Conservation (phyloP, 352 stramenopile species). For the Globisporangium canariense region DNA sequence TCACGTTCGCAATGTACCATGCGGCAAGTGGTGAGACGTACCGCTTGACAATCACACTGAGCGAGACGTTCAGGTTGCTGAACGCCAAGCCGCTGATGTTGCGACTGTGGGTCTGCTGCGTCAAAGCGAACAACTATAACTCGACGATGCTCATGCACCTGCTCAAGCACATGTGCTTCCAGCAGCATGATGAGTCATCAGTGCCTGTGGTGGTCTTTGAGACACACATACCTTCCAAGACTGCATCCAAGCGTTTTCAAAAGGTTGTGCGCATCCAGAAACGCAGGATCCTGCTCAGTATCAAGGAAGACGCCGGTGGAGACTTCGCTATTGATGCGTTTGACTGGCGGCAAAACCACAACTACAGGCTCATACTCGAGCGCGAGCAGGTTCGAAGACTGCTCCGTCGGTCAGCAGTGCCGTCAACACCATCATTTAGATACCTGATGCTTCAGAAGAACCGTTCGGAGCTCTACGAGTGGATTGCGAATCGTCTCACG, state of each 20-base stretch:
- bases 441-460: conserved; percentile 41
- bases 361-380: conserved; percentile 45
- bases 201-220: conserved; percentile 4
- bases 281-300: conserved; percentile 43
- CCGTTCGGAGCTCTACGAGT: conserved; percentile 40
- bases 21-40: conserved; percentile 29
- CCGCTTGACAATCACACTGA: conserved; percentile 30
- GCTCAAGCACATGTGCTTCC: conserved; percentile 38
- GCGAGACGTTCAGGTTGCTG: conserved; percentile 32
- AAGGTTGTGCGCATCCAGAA: conserved; percentile 31
- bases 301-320: conserved; percentile 30
- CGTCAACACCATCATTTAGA: not conserved
- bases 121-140: conserved; percentile 69
- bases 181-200: not conserved
- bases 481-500: conserved; percentile 42
- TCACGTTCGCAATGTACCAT: conserved; percentile 57
- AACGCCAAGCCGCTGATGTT: conserved; percentile 40
- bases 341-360: conserved; percentile 36
- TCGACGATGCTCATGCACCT: conserved; percentile 41
- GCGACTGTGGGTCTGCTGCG: conserved; percentile 58
- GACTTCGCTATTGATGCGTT: conserved; percentile 47
- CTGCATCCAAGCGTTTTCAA: conserved; percentile 22
- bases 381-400: conserved; percentile 39
- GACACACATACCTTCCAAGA: not conserved
- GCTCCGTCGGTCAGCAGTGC: conserved; percentile 14